These are phyloP conservation scores for Pseudocercospora musae DNA, from an alignment of 2,329 filamentous ascomycete genomes.

Conservation along the genomic window DNA sequence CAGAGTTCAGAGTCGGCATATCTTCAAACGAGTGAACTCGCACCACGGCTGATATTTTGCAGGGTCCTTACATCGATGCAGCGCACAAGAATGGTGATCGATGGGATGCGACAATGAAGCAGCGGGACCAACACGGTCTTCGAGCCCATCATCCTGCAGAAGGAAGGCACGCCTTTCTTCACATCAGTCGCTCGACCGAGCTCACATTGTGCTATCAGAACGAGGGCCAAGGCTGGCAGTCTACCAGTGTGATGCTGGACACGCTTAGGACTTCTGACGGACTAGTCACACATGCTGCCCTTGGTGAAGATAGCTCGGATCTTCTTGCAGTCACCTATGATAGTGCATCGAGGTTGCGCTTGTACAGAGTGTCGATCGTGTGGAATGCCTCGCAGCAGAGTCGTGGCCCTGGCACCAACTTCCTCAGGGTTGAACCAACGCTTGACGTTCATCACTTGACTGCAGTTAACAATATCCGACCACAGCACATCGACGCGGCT, in stretches of 20 bases:
- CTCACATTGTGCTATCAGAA: slow-evolving; percentile 77
- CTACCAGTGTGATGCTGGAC: slow-evolving; percentile 62
- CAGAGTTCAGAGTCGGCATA: slow-evolving; percentile 31
- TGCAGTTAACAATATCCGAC: slow-evolving; percentile 24
- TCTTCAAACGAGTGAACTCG: slow-evolving; percentile 11
- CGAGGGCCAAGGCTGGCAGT: slow-evolving; percentile 66
- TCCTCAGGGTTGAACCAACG: slow-evolving; percentile 29
- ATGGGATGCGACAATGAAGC: slow-evolving; percentile 68
- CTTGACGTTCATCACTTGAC: slow-evolving; percentile 30
- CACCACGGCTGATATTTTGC: slow-evolving; percentile 25
- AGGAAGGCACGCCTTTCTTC: slow-evolving; percentile 70
- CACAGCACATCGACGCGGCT: slow-evolving; percentile 29
- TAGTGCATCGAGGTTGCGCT: slow-evolving; percentile 65
- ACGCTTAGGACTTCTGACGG: slow-evolving; percentile 48
- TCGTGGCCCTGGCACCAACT: slow-evolving; percentile 26
- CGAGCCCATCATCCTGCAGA: slow-evolving; percentile 71
- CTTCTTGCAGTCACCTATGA: slow-evolving; percentile 67
- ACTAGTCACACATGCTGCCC: slow-evolving; percentile 72
- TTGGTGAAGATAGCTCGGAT: slow-evolving; percentile 55
- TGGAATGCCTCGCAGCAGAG: slow-evolving; percentile 60
- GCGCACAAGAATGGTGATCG: slow-evolving; percentile 41
- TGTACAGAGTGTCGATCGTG: slow-evolving; percentile 69
- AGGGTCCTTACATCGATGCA: slow-evolving; percentile 35
- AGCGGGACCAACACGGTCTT: slow-evolving; percentile 55
- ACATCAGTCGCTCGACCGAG: slow-evolving; percentile 69